Evolutionary conservation across 169 alveolate genomes (phyloP).

Genomic region (Cryptosporidium bovis): DNA sequence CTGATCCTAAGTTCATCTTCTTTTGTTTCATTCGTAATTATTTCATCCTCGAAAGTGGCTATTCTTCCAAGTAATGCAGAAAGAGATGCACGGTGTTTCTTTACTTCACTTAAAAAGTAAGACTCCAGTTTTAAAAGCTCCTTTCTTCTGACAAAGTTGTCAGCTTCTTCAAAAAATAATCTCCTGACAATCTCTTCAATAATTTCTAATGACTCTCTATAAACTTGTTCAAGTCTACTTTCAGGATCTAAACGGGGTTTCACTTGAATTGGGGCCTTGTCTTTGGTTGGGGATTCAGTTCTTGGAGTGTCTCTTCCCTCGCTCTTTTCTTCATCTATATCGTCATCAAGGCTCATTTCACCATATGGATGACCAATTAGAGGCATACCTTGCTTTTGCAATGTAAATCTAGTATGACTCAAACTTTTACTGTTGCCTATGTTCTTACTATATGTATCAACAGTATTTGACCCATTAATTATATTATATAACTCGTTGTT

Average conservation of each 20-base stretch:
- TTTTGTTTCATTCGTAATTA: not conserved
- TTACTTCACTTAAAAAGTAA: slow-evolving; percentile 13
- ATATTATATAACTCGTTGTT: too few species aligned
- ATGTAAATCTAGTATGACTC: too few species aligned
- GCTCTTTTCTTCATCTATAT: too few species aligned
- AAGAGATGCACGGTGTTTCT: slow-evolving; percentile 23
- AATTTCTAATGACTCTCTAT: slow-evolving; percentile 19
- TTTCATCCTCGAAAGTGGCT: slow-evolving; percentile 28
- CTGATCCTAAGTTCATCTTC: slow-evolving; percentile 24
- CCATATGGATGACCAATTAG: too few species aligned
- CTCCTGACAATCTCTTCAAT: slow-evolving; percentile 34
- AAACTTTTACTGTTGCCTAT: too few species aligned
- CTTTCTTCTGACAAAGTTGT: not conserved
- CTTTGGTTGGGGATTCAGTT: too few species aligned
- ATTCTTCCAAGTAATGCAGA: slow-evolving; percentile 10
- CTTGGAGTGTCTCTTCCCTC: too few species aligned
- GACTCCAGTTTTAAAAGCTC: slow-evolving; percentile 34
- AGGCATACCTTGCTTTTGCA: too few species aligned
- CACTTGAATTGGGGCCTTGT: too few species aligned
- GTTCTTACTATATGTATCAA: too few species aligned
- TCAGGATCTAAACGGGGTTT: not conserved
- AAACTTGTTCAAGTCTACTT: slow-evolving; percentile 12
- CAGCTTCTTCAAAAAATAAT: not conserved
- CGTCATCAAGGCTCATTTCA: too few species aligned
- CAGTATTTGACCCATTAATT: too few species aligned